A percentile compares a stretch with the other conserved stretches of the same genome.
Evolutionary conservation across 1,284 basidiomycete species (phyloP).

Genomic region (Papiliotrema laurentii): DNA sequence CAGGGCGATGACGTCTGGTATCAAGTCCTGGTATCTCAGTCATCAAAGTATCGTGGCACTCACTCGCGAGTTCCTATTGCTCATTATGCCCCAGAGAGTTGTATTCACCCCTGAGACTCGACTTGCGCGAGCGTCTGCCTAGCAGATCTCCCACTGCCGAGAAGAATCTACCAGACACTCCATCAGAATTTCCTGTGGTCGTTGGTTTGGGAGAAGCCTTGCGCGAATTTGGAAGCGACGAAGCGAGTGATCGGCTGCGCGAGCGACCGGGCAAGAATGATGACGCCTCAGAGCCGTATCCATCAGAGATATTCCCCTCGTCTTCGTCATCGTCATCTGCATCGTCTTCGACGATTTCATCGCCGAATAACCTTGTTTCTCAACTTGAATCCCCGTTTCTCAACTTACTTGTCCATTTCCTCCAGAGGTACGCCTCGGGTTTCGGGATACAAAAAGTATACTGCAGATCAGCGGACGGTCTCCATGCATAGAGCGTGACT

Average conservation of each 20-base stretch:
- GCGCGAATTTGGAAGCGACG: slow-evolving; percentile 31
- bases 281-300: slow-evolving; percentile 54
- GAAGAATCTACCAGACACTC: slow-evolving; percentile 33
- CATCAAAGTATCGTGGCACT: slow-evolving; percentile 9
- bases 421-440: slow-evolving; percentile 55
- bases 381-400: background rate
- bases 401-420: slow-evolving; percentile 51
- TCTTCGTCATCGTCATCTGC: slow-evolving; percentile 25
- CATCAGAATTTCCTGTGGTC: slow-evolving; percentile 28
- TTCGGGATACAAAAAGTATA: slow-evolving; percentile 50
- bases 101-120: slow-evolving; percentile 51
- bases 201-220: slow-evolving; percentile 26
- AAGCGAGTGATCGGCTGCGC: slow-evolving; percentile 28
- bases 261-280: slow-evolving; percentile 51
- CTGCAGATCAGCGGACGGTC: slow-evolving; percentile 7
- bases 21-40: slow-evolving; percentile 19
- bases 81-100: slow-evolving; percentile 54
- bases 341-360: slow-evolving; percentile 32
- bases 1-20: slow-evolving; percentile 8
- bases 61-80: slow-evolving; percentile 66
- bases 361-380: slow-evolving; percentile 34
- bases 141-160: slow-evolving; percentile 57
- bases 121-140: slow-evolving; percentile 47
- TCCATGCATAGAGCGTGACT: slow-evolving; percentile 1
- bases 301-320: slow-evolving; percentile 34